A percentile compares a stretch with the other conserved stretches of the same genome.
These are phyloP conservation scores for Leccinum broughii DNA, from an alignment of 768 basidiomycete genomes.

Conservation along the genomic window DNA sequence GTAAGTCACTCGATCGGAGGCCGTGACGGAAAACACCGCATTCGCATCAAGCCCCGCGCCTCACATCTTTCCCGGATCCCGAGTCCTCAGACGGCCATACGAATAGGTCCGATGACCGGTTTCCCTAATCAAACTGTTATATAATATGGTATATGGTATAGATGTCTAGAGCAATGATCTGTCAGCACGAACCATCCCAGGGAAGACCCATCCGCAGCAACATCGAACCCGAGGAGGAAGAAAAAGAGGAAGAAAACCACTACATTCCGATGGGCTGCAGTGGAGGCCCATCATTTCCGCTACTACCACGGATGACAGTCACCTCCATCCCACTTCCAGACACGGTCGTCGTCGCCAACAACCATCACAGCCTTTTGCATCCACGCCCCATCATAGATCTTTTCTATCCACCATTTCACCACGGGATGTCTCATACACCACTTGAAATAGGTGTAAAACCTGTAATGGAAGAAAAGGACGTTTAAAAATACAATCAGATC, in stretches of 20 bases:
- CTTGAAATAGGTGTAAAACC: conserved; percentile 37
- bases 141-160: background rate
- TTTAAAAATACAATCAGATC: background rate
- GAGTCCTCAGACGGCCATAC: background rate
- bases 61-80: background rate
- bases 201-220: background rate
- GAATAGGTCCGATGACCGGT: background rate
- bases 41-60: background rate
- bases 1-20: background rate
- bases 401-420: conserved; percentile 44
- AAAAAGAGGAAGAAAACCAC: background rate
- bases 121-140: background rate
- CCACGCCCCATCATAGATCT: conserved; percentile 37
- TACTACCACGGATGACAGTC: conserved; percentile 25
- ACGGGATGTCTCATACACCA: conserved; percentile 39
- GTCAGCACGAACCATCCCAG: background rate
- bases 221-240: background rate
- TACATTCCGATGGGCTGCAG: background rate
- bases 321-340: conserved; percentile 26
- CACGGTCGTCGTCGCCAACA: conserved; percentile 32
- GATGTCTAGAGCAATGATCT: background rate
- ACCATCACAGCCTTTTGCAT: conserved; percentile 38
- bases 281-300: background rate
- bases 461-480: conserved; percentile 9
- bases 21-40: background rate